Evolutionary conservation across 495 filamentous ascomycete species (phyloP), one percentile per base, ranked within the genome.

Genomic region (Rhypophila decipiens): DNA sequence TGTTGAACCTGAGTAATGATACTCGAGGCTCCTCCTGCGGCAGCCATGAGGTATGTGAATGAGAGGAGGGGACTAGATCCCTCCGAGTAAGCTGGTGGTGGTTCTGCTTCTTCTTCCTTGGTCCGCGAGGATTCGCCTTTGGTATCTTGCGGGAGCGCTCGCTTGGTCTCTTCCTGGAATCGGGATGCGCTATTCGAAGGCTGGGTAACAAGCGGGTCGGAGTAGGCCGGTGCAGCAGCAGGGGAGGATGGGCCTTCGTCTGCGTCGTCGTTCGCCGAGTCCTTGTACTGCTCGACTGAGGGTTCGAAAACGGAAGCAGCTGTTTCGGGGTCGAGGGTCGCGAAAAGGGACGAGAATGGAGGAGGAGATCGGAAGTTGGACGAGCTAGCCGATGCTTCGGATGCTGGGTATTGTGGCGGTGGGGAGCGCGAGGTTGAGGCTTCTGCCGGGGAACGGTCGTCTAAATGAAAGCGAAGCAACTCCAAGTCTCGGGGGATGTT

Each of bases 1-100:
- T 96, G 93, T 59, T 93, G 88, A 45, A 98, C 93, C 72, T 98
- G 93, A 67, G 93, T 98, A 68, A 98, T 90, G 62, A 98, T 95
- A 80, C 91, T 96, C 70, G 91, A 84, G 55, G 90, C 87, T 68
- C 90, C 93, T 76, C 89, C 90, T 67, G 90, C 89, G 61, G 89
- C 85, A 68, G 90, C 89, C 94, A 97, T 97, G 56, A 94, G 83
- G 82, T 96, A 98, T 57, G 87, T 85, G 61, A 98, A 98, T 38
- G 86, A 89, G 39, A 85, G 80, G 65, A 98, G 81, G 42, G 94
- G 94, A 68, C 88, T 96, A 47, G 76, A 83, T 52, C 90, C 88
- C 79, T 97, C 93, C 48, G 87, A 88, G 64, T 98, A 98, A 33
- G 93, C 93, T 39, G 93, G 93, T 51, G 93, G 93, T 18, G 93